Conservation (phyloP, 2,329 filamentous ascomycete species). For the Fonsecaea pugnacius region DNA sequence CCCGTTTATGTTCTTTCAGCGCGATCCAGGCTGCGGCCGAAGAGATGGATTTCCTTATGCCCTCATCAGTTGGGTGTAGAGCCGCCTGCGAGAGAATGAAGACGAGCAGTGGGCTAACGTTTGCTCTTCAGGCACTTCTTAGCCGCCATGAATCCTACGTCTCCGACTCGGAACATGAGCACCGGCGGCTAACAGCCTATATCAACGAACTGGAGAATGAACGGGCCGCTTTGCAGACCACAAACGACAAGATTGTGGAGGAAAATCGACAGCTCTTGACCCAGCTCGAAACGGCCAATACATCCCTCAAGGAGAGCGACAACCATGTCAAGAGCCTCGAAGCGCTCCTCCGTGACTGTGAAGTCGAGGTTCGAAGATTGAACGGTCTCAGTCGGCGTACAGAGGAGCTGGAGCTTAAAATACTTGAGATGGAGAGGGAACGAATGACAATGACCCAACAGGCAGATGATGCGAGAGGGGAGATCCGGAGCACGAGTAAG, state of each 20-base stretch:
- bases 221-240: conserved; percentile 73
- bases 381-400: conserved; percentile 75
- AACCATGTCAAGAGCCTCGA: conserved; percentile 76
- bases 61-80: background rate
- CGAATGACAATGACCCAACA: conserved; percentile 73
- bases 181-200: conserved; percentile 68
- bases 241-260: conserved; percentile 77
- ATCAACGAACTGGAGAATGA: conserved; percentile 75
- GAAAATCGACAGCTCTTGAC: conserved; percentile 82
- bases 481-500: conserved; percentile 76
- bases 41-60: conserved; percentile 14
- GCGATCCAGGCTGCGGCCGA: background rate
- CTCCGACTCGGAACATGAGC: conserved; percentile 85
- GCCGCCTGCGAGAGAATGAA: conserved; percentile 15
- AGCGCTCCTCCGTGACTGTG: conserved; percentile 74
- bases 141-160: conserved; percentile 93
- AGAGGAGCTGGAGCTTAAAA: conserved; percentile 76
- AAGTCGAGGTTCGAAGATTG: conserved; percentile 75
- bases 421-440: conserved; percentile 78
- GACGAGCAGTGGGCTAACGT: conserved; percentile 62
- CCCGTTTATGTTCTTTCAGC: background rate
- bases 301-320: conserved; percentile 77
- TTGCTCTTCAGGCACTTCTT: conserved; percentile 79
- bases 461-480: conserved; percentile 69
- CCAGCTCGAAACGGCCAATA: conserved; percentile 83